These are phyloP conservation scores for Senecio squalidus DNA, from an alignment of 140 eudicot species.

Conservation along the genomic window DNA sequence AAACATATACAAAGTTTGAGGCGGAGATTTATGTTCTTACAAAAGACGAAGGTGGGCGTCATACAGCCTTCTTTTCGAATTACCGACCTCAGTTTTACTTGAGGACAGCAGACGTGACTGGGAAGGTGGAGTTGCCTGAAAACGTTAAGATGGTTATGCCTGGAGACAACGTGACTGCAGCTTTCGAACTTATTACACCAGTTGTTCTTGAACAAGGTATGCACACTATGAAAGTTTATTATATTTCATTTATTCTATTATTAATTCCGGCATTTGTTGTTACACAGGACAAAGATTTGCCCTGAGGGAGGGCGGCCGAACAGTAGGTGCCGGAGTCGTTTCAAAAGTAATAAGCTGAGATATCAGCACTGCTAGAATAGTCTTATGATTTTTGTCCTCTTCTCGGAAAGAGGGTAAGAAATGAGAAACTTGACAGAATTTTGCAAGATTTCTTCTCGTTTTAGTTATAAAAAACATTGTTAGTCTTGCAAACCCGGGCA, in stretches of 20 bases:
- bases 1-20: slow-evolving; percentile 64
- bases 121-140: slow-evolving; percentile 81
- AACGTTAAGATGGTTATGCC: slow-evolving; percentile 89
- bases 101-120: slow-evolving; percentile 82
- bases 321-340: slow-evolving; percentile 21
- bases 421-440: background rate
- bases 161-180: slow-evolving; percentile 83
- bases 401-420: background rate
- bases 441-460: background rate
- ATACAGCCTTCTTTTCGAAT: slow-evolving; percentile 74
- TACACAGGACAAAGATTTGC: slow-evolving; percentile 42
- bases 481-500: background rate
- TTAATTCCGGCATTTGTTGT: background rate
- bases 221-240: background rate
- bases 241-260: background rate
- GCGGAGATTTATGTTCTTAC: slow-evolving; percentile 76
- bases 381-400: background rate
- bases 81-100: slow-evolving; percentile 76
- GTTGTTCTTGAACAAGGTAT: slow-evolving; percentile 72
- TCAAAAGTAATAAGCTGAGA: slow-evolving; percentile 12
- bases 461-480: background rate
- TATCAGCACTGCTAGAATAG: background rate
- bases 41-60: slow-evolving; percentile 87
- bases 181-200: slow-evolving; percentile 62
- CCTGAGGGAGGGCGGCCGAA: slow-evolving; percentile 36